A percentile compares a stretch with the other conserved stretches of the same genome.
These are phyloP conservation scores for Immersiella caudata DNA, from an alignment of 495 filamentous ascomycete species.

Conservation along the genomic window DNA sequence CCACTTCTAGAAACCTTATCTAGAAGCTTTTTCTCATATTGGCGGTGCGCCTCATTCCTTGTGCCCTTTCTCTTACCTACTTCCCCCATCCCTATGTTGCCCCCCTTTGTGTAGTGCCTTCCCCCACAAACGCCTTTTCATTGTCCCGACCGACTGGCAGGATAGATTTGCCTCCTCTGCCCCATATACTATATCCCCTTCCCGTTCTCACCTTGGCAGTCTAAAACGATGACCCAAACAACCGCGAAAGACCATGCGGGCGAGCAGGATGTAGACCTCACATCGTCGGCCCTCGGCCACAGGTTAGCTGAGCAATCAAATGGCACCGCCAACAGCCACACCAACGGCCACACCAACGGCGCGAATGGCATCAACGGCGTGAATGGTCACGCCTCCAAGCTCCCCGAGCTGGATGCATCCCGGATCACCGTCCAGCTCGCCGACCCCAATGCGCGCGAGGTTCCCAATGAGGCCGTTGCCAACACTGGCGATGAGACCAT, in stretches of 20 bases:
- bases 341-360: constrained; percentile 31
- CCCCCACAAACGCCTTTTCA: neutral
- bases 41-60: neutral
- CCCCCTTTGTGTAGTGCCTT: neutral
- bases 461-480: constrained; percentile 62
- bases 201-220: constrained; percentile 16
- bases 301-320: constrained; percentile 39
- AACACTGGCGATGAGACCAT: constrained; percentile 53
- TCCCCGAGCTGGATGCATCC: constrained; percentile 66
- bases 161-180: neutral
- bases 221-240: constrained; percentile 39
- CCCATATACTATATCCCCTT: neutral
- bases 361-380: constrained; percentile 30
- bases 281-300: constrained; percentile 46
- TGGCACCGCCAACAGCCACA: constrained; percentile 25
- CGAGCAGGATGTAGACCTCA: constrained; percentile 46
- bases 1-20: constrained; percentile 15
- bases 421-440: constrained; percentile 70
- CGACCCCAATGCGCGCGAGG: constrained; percentile 61
- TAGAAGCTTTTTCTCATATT: neutral
- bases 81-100: constrained; percentile 4
- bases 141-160: neutral
- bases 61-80: constrained; percentile 4
- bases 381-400: constrained; percentile 28
- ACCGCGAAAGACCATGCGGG: constrained; percentile 30